phyloP scores from a whole-genome alignment of 176 grass and related monocot genomes.

The Phoenix dactylifera region DNA sequence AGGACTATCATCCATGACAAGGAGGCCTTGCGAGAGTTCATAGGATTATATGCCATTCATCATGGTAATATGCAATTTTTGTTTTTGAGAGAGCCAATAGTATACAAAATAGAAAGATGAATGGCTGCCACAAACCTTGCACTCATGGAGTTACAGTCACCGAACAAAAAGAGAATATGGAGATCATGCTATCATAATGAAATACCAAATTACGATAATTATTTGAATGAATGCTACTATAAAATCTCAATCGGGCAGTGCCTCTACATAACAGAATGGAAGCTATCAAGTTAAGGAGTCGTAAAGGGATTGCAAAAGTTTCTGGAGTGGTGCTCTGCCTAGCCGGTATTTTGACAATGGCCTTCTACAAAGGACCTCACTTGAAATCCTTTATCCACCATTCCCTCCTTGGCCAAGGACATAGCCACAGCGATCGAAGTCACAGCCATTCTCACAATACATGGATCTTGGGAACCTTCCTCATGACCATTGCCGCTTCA shows the following conservation, averaged over 20 bases:
- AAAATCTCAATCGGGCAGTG: background rate
- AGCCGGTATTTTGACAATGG: conserved; percentile 42
- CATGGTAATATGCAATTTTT: too few species aligned
- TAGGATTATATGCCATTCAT: too few species aligned
- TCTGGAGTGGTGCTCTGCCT: conserved; percentile 48
- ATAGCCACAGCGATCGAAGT: background rate
- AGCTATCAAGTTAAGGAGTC: conserved; percentile 41
- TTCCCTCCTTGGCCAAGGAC: conserved; percentile 17
- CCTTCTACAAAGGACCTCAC: conserved; percentile 51
- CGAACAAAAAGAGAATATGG: too few species aligned
- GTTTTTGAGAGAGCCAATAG: too few species aligned
- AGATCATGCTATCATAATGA: too few species aligned
- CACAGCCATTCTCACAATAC: conserved; percentile 25
- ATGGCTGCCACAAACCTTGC: too few species aligned
- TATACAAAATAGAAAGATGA: too few species aligned
- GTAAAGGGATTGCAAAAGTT: conserved; percentile 47
- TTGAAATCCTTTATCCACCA: conserved; percentile 46
- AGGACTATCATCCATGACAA: too few species aligned
- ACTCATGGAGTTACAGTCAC: too few species aligned
- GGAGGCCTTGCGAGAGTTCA: too few species aligned
- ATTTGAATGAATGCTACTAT: too few species aligned
- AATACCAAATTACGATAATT: too few species aligned
- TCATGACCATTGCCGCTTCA: conserved; percentile 38
- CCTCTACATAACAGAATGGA: conserved; percentile 42
- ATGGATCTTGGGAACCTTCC: conserved; percentile 58